Evolutionary conservation across 768 basidiomycete genomes (phyloP).

Genomic region (Boletus subparvulus): DNA sequence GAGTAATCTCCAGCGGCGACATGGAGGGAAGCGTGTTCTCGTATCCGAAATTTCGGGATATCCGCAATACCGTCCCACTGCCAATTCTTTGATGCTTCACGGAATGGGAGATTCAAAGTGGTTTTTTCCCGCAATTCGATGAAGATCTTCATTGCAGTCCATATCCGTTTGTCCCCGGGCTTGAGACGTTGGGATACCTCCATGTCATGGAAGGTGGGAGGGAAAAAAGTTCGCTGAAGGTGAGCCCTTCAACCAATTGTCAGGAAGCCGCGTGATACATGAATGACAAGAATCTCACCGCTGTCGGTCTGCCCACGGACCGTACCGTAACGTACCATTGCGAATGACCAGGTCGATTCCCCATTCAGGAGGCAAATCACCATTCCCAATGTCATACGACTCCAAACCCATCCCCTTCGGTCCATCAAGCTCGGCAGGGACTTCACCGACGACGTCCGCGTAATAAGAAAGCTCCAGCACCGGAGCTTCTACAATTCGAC

Average conservation of each 20-base stretch:
- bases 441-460: slow-evolving; percentile 77
- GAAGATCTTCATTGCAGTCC: slow-evolving; percentile 79
- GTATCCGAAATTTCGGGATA: slow-evolving; percentile 50
- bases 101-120: slow-evolving; percentile 81
- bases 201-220: slow-evolving; percentile 67
- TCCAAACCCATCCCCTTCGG: slow-evolving; percentile 38
- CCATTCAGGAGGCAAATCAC: slow-evolving; percentile 89
- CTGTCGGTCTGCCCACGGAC: slow-evolving; percentile 97
- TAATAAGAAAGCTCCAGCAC: slow-evolving; percentile 83
- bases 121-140: slow-evolving; percentile 79
- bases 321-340: slow-evolving; percentile 77
- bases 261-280: background rate
- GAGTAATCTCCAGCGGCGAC: slow-evolving; percentile 77
- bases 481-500: slow-evolving; percentile 76
- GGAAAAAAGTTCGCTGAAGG: slow-evolving; percentile 82
- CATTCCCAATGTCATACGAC: slow-evolving; percentile 76
- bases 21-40: slow-evolving; percentile 72
- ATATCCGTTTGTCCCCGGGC: slow-evolving; percentile 79
- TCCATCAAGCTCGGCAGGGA: slow-evolving; percentile 44
- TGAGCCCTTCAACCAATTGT: slow-evolving; percentile 48
- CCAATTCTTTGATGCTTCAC: slow-evolving; percentile 97
- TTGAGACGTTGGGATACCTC: slow-evolving; percentile 56
- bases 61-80: slow-evolving; percentile 73
- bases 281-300: slow-evolving; percentile 44
- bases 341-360: slow-evolving; percentile 83